A percentile compares a stretch with the other conserved stretches of the same genome.
Evolutionary conservation across 345 rosid species (phyloP).

Genomic region (Eucalyptus pauciflora): DNA sequence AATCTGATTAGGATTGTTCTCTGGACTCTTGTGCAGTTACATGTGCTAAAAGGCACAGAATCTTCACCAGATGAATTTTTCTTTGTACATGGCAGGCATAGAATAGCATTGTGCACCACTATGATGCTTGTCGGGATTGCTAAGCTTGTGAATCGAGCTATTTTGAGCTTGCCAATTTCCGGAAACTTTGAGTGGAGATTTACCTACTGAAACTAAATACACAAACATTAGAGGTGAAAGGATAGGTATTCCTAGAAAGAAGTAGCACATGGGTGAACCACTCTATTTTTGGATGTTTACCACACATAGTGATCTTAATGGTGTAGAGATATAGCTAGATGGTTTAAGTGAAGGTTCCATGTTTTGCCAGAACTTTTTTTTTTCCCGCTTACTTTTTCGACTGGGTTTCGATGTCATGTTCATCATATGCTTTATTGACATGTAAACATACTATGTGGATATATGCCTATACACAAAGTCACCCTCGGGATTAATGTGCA

Average conservation of each 20-base stretch:
- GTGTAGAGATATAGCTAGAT: background rate
- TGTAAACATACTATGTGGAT: background rate
- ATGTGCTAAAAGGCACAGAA: background rate
- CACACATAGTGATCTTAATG: background rate
- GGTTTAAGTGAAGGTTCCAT: background rate
- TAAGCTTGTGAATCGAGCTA: background rate
- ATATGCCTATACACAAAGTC: background rate
- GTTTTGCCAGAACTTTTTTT: background rate
- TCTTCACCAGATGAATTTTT: background rate
- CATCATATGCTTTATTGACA: background rate
- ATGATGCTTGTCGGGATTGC: background rate
- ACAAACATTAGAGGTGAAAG: background rate
- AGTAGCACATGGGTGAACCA: background rate
- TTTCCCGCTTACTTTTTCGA: background rate
- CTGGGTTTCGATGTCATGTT: background rate
- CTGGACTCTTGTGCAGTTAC: background rate
- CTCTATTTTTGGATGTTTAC: background rate
- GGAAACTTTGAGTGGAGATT: background rate
- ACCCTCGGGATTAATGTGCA: background rate
- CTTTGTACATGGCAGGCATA: background rate
- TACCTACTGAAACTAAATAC: background rate
- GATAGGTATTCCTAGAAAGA: background rate
- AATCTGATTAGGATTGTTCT: background rate
- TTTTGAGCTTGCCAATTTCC: background rate
- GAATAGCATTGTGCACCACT: background rate